These are phyloP conservation scores for Umbelopsis ramanniana DNA, from an alignment of 192 early-diverging fungal genomes.

Conservation along the genomic window DNA sequence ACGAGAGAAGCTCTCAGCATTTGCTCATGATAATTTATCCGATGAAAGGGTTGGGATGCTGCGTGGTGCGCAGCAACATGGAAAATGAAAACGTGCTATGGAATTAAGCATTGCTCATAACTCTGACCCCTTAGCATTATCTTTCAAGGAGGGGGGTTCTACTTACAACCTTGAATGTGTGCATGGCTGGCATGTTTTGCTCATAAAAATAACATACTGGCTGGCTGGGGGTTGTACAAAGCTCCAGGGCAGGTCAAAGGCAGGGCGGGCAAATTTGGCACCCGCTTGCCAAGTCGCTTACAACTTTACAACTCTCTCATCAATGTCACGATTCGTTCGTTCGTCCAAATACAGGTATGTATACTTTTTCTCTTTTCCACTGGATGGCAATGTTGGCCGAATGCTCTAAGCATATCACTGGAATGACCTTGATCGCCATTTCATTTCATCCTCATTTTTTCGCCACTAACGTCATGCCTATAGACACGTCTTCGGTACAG, in stretches of 20 bases:
- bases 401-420: too few species aligned
- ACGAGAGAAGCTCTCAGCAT: too few species aligned
- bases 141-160: too few species aligned
- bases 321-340: slow-evolving; percentile 81
- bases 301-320: slow-evolving; percentile 4
- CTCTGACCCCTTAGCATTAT: too few species aligned
- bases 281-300: neutral
- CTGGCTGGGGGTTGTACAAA: neutral
- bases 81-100: too few species aligned
- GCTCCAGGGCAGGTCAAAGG: neutral
- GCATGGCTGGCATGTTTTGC: neutral
- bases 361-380: too few species aligned
- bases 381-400: too few species aligned
- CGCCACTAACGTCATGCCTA: neutral
- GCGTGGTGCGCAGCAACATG: too few species aligned
- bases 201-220: neutral
- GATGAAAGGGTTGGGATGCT: too few species aligned
- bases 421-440: neutral
- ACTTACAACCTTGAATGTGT: too few species aligned
- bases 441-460: neutral
- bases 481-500: slow-evolving; percentile 93
- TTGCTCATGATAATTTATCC: too few species aligned
- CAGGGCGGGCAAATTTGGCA: neutral
- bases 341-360: slow-evolving; percentile 74
- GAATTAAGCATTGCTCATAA: too few species aligned